Evolutionary conservation across 2,329 filamentous ascomycete species (phyloP), one percentile per base, ranked within the genome.

Genomic region (Catunica adiposa): DNA sequence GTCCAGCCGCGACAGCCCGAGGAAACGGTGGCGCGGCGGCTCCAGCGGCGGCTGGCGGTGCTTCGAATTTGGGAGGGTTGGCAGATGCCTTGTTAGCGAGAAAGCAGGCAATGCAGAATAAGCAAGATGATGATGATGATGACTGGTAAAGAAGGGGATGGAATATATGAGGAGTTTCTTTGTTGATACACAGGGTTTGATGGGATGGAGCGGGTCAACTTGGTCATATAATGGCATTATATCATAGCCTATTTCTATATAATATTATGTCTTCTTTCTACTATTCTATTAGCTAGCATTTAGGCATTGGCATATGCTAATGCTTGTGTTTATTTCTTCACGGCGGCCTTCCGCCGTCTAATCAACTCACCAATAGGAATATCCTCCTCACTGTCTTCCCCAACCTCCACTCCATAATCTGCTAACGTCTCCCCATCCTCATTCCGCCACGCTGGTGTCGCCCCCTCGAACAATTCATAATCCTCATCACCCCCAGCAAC

Each of bases 331-430:
- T 48, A 17, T 25, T 48, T 25, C 20, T 26, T 48, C 37, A 3
- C n/a, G 37, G 11, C 55, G 1, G 69, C 65, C 59, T 71, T 77
- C 59, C 80, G 69, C 60, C 80, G 70, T 51, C 78, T 70, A 47
- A 89, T 67, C 14, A 90, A 62, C 64, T 87, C 80, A 3, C 77
- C 80, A 42, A 90, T 68, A 0, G 85, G 86, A 14, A 90, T 69
- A 62, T 89, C 80, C 1, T 78, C 75, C 15, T 77, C 74, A 6
- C 67, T 66, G 2, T 55, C 60, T 9, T 57, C 57, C 25, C 63
- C 63, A 56, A 88, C 83, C 61, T 90, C 86, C 0, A 92, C 85
- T 1, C 86, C 86, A 63, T 82, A 92, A 62, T 92, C 86, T 44
- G 77, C 73, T 52, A 92, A 68, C 34, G 79, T 72, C 63, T 90